Conservation (phyloP, 2,329 filamentous ascomycete species). For the Boeremia lycopersici region DNA sequence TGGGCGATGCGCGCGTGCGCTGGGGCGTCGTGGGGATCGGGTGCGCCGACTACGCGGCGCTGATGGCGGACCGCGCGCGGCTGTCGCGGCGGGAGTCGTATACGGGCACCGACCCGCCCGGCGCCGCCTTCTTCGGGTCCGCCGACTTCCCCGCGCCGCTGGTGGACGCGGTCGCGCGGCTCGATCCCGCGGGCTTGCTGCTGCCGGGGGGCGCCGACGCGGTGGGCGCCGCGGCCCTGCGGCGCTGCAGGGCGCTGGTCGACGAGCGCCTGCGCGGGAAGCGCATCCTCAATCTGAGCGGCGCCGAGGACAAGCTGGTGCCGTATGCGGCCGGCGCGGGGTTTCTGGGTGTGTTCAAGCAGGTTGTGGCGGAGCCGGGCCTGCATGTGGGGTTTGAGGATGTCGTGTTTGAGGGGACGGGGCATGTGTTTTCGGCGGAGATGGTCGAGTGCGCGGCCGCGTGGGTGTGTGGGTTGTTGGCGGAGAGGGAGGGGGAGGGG, state of each 20-base stretch:
- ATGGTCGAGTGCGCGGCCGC: neutral
- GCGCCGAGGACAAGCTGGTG: slow-evolving; percentile 75
- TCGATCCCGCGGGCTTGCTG: slow-evolving; percentile 78
- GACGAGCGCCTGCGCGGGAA: slow-evolving; percentile 57
- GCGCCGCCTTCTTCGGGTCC: slow-evolving; percentile 73
- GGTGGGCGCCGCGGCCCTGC: slow-evolving; percentile 28
- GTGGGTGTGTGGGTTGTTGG: neutral
- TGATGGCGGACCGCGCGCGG: slow-evolving; percentile 80
- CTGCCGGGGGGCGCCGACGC: slow-evolving; percentile 53
- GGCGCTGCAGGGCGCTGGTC: no score
- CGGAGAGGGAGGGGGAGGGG: no score
- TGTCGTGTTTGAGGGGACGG: no score
- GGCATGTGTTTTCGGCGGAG: neutral
- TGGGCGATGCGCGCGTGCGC: slow-evolving; percentile 79
- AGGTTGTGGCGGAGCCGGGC: slow-evolving; percentile 58
- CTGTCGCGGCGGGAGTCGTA: slow-evolving; percentile 70
- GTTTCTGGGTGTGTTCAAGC: slow-evolving; percentile 67
- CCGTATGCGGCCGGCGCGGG: slow-evolving; percentile 67
- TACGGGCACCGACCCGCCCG: slow-evolving; percentile 60
- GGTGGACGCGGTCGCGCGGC: slow-evolving; percentile 64
- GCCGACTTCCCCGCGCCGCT: slow-evolving; percentile 76
- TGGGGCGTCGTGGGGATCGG: slow-evolving; percentile 82
- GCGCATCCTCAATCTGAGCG: slow-evolving; percentile 49
- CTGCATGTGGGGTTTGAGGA: slow-evolving; percentile 49
- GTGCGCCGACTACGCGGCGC: slow-evolving; percentile 82